phyloP scores from a whole-genome alignment of 164 flowering plant species.

The Nymphaea thermarum region DNA sequence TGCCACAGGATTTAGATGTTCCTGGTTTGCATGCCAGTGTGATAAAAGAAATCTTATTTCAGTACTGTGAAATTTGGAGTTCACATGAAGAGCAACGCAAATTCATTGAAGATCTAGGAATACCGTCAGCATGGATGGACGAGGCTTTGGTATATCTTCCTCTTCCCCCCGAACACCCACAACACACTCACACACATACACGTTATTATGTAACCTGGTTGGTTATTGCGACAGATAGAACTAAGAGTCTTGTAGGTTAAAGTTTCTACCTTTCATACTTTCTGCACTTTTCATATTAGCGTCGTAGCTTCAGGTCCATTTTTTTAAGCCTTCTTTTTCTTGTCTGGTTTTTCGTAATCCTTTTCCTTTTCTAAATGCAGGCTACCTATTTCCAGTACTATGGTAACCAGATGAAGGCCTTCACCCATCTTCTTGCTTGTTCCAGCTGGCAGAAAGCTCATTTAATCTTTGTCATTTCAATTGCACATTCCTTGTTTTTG shows the following conservation, averaged over 20 bases:
- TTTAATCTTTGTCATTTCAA: constrained; percentile 67
- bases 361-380: constrained; percentile 32
- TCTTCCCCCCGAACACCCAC: neutral
- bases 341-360: neutral
- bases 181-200: neutral
- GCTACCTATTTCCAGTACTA: constrained; percentile 62
- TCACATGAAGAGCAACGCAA: constrained; percentile 50
- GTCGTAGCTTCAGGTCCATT: too few relatives aligned
- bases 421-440: constrained; percentile 70
- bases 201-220: neutral
- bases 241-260: too few relatives aligned
- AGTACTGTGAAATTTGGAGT: constrained; percentile 90
- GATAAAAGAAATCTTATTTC: constrained; percentile 86
- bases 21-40: constrained; percentile 66
- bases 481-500: constrained; percentile 64
- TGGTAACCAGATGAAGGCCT: constrained; percentile 53
- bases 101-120: constrained; percentile 72
- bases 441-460: constrained; percentile 89
- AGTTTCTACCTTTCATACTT: too few relatives aligned
- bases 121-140: constrained; percentile 82
- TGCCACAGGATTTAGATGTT: constrained; percentile 61
- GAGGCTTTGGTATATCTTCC: constrained; percentile 73
- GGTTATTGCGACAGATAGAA: neutral
- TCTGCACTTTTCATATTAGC: too few relatives aligned
- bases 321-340: neutral